Evolutionary conservation across 306 rosid species (phyloP).

Genomic region (Cicer arietinum): DNA sequence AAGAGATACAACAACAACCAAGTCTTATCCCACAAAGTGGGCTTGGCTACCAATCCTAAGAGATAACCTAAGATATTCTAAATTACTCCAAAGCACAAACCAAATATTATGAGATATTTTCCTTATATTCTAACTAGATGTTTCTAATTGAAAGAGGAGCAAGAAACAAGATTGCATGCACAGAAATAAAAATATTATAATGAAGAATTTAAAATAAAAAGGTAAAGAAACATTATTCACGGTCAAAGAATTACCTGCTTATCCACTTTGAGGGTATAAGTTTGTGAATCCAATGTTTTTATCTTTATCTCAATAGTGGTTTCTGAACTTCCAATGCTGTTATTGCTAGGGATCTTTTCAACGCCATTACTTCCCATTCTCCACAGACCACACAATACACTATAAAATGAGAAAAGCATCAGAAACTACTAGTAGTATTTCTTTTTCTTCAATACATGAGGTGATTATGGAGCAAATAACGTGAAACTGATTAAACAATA

Average conservation of each 20-base stretch:
- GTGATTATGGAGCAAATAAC: conserved; percentile 13
- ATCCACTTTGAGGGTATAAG: conserved; percentile 92
- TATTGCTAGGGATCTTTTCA: conserved; percentile 48
- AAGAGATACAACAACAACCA: not conserved
- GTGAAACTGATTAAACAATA: conserved; percentile 33
- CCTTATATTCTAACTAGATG: not conserved
- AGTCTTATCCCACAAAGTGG: no score
- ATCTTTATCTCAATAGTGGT: conserved; percentile 87
- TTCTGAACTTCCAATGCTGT: conserved; percentile 66
- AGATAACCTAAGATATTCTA: not conserved
- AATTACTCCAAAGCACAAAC: conserved; percentile 7
- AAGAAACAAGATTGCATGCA: conserved; percentile 36
- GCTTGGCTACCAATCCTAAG: not conserved
- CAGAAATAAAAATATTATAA: not conserved
- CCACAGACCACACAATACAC: conserved; percentile 49
- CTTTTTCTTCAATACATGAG: conserved; percentile 25
- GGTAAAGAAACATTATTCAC: conserved; percentile 7
- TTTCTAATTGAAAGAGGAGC: conserved; percentile 30
- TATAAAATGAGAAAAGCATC: conserved; percentile 31
- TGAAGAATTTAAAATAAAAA: conserved; percentile 18
- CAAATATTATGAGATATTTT: not conserved
- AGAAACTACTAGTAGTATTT: conserved; percentile 19
- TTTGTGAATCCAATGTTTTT: conserved; percentile 93
- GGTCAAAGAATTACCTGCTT: conserved; percentile 68
- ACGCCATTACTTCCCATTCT: conserved; percentile 73